These are phyloP conservation scores for Oryza nivara DNA, from an alignment of 176 grass and related monocot species.

Conservation along the genomic window DNA sequence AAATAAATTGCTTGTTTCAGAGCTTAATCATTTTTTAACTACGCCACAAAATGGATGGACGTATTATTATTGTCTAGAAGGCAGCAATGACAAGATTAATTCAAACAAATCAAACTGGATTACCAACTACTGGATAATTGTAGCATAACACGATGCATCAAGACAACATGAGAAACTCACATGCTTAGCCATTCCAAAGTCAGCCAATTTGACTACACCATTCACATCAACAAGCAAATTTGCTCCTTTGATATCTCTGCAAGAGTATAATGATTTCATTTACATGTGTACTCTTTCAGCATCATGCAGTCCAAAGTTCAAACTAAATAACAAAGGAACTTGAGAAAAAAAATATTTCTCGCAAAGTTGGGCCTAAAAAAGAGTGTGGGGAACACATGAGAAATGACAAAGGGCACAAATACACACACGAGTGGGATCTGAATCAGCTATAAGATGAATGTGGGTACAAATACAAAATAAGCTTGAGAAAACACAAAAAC, in stretches of 20 bases:
- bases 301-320: neutral
- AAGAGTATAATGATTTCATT: conserved; percentile 43
- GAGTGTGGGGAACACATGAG: neutral
- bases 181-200: conserved; percentile 99
- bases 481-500: conserved; percentile 31
- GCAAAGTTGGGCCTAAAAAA: conserved; percentile 1
- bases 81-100: conserved; percentile 4
- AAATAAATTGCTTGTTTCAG: neutral
- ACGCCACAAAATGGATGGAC: neutral
- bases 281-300: conserved; percentile 31
- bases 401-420: neutral
- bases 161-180: conserved; percentile 47
- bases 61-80: conserved; percentile 33
- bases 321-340: conserved; percentile 6
- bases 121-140: conserved; percentile 18
- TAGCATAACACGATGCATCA: conserved; percentile 23
- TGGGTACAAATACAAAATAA: conserved; percentile 16
- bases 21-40: conserved; percentile 22
- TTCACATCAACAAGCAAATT: conserved; percentile 97
- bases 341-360: neutral
- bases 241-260: conserved; percentile 98
- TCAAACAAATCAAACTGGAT: conserved; percentile 6
- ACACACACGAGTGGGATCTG: neutral
- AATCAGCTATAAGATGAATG: conserved; percentile 25
- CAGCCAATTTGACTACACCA: conserved; percentile 95